Evolutionary conservation across 371 early-diverging fungal genomes (phyloP).

Genomic region (Vairimorpha apis): DNA sequence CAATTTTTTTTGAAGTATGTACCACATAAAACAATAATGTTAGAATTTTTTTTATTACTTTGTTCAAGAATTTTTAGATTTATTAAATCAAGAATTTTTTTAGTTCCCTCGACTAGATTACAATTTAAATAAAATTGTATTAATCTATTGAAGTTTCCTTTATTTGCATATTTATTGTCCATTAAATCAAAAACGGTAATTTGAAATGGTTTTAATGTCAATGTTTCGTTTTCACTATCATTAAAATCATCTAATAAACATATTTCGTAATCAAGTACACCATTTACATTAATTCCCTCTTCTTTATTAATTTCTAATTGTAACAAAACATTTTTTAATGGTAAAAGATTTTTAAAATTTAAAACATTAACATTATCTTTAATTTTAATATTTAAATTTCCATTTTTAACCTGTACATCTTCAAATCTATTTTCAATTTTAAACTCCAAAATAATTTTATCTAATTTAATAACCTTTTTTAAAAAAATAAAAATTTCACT

Average conservation of each 20-base stretch:
- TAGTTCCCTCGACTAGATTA: slow-evolving; percentile 15
- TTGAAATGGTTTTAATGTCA: slow-evolving; percentile 41
- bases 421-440: slow-evolving; percentile 34
- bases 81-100: slow-evolving; percentile 28
- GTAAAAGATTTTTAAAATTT: slow-evolving; percentile 5
- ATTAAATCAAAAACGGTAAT: slow-evolving; percentile 49
- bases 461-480: slow-evolving; percentile 33
- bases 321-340: background rate
- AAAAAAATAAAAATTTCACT: slow-evolving; percentile 38
- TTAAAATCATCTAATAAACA: slow-evolving; percentile 36
- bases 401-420: slow-evolving; percentile 25
- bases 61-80: slow-evolving; percentile 39
- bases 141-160: background rate
- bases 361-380: background rate
- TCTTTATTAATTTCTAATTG: slow-evolving; percentile 18
- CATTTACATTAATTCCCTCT: slow-evolving; percentile 31
- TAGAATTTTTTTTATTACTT: slow-evolving; percentile 5
- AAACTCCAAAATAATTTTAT: slow-evolving; percentile 28
- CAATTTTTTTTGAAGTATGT: slow-evolving; percentile 13
- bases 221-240: slow-evolving; percentile 41
- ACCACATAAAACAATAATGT: slow-evolving; percentile 12
- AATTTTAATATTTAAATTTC: slow-evolving; percentile 20
- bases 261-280: slow-evolving; percentile 50
- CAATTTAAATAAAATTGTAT: slow-evolving; percentile 15
- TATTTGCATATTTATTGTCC: slow-evolving; percentile 13